Evolutionary conservation across 805 yeast genomes (phyloP).

Genomic region (Wickerhamomyces mucosus): DNA sequence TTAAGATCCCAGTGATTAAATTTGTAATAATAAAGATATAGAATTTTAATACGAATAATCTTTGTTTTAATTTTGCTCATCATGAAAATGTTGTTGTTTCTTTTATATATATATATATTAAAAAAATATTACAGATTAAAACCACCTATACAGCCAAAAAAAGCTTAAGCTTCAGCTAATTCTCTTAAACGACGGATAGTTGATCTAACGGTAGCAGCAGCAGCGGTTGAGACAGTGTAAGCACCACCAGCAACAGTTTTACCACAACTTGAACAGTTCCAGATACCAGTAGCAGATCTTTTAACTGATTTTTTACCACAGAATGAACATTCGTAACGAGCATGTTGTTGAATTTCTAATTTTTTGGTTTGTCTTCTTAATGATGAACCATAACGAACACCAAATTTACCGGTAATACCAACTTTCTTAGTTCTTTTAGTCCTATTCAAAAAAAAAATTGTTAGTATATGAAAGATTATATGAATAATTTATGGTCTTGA

Average conservation of each 20-base stretch:
- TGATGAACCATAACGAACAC: constrained; percentile 99
- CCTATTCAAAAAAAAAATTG: constrained; percentile 50
- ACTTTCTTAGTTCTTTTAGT: constrained; percentile 99
- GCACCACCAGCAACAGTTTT: constrained; percentile 99
- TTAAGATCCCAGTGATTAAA: too few species aligned
- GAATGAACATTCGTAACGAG: constrained; percentile 98
- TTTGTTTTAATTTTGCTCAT: too few species aligned
- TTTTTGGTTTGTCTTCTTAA: constrained; percentile 99
- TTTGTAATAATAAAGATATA: too few species aligned
- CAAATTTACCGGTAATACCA: constrained; percentile 99
- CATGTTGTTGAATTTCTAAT: constrained; percentile 97
- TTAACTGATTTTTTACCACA: constrained; percentile 98
- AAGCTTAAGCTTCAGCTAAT: constrained; percentile 91
- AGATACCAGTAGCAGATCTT: constrained; percentile 98
- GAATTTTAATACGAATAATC: too few species aligned
- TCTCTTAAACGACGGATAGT: constrained; percentile 99
- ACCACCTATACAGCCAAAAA: constrained; percentile 3
- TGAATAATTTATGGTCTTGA: not conserved
- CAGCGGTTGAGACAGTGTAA: constrained; percentile 97
- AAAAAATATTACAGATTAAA: too few species aligned
- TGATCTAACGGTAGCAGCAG: constrained; percentile 99
- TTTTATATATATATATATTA: too few species aligned
- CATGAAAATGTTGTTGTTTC: too few species aligned
- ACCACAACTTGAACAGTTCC: constrained; percentile 91
- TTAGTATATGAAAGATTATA: constrained; percentile 34